These are phyloP conservation scores for Trametes punicea DNA, from an alignment of 768 basidiomycete species.

Conservation along the genomic window DNA sequence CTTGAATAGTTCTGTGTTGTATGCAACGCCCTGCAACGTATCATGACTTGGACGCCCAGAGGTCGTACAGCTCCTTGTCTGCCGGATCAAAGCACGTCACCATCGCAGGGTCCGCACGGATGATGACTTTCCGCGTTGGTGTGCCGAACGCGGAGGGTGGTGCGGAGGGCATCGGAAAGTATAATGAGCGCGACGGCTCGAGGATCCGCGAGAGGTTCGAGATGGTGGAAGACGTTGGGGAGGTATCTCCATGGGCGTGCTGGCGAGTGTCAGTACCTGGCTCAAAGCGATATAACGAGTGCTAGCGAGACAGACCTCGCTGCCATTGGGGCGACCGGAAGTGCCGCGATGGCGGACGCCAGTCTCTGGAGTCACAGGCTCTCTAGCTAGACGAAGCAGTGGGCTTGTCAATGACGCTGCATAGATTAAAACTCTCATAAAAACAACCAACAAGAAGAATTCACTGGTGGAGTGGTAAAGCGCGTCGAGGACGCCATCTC, in stretches of 20 bases:
- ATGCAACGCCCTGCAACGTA: neutral
- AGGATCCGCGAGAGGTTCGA: constrained; percentile 15
- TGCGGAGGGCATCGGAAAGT: constrained; percentile 10
- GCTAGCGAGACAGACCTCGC: constrained; percentile 4
- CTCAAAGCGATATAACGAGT: neutral
- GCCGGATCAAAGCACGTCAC: constrained; percentile 71
- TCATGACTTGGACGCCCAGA: constrained; percentile 60
- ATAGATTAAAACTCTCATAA: neutral
- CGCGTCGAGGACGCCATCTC: constrained; percentile 15
- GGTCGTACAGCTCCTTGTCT: constrained; percentile 73
- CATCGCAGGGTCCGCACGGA: constrained; percentile 65
- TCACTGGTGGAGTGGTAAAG: constrained; percentile 1
- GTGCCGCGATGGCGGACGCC: constrained; percentile 18
- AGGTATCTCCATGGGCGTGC: constrained; percentile 13
- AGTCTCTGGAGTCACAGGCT: constrained; percentile 17
- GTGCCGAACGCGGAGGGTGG: constrained; percentile 25
- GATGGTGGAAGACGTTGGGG: constrained; percentile 22
- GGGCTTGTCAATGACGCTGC: neutral
- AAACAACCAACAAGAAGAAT: neutral
- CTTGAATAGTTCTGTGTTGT: too few species aligned
- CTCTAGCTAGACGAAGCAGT: constrained; percentile 1
- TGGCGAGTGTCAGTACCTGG: neutral
- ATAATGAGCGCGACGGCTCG: constrained; percentile 14
- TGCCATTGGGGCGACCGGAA: neutral
- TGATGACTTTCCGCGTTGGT: constrained; percentile 34